These are phyloP conservation scores for Nicotiana rustica DNA, from an alignment of 305 asterid genomes.

Conservation along the genomic window DNA sequence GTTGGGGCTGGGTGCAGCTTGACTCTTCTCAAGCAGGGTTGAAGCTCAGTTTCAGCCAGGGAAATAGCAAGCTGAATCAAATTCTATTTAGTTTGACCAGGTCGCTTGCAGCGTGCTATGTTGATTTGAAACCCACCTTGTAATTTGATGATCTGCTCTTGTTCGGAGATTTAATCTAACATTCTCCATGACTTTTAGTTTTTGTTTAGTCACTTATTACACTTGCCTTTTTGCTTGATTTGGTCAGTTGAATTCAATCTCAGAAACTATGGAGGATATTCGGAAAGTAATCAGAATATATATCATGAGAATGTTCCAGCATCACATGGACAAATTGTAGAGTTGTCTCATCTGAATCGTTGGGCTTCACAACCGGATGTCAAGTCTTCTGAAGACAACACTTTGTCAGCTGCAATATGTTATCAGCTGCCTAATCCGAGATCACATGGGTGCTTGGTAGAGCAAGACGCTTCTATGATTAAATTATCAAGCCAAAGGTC, in stretches of 20 bases:
- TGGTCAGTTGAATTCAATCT: conserved; percentile 40
- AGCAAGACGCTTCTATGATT: conserved; percentile 36
- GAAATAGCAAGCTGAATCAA: neutral
- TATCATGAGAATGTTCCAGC: conserved; percentile 41
- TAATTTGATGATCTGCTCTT: neutral
- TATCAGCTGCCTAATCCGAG: conserved; percentile 38
- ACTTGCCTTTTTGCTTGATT: conserved; percentile 29
- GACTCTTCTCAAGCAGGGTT: neutral
- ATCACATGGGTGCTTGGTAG: conserved; percentile 35
- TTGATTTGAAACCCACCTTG: neutral
- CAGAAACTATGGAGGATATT: conserved; percentile 34
- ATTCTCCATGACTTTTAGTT: neutral
- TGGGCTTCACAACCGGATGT: conserved; percentile 38
- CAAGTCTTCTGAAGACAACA: conserved; percentile 38
- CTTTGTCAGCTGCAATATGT: conserved; percentile 40
- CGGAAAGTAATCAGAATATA: conserved; percentile 42
- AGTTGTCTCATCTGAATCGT: conserved; percentile 38
- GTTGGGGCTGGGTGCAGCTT: neutral
- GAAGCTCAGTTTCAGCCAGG: neutral
- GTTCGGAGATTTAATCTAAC: neutral
- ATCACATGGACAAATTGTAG: conserved; percentile 33
- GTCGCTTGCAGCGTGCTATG: neutral
- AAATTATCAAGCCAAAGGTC: conserved; percentile 35
- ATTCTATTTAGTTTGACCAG: neutral
- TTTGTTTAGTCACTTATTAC: conserved; percentile 25